Evolutionary conservation across 257 asterid genomes (phyloP).

Genomic region (Fraxinus americana): DNA sequence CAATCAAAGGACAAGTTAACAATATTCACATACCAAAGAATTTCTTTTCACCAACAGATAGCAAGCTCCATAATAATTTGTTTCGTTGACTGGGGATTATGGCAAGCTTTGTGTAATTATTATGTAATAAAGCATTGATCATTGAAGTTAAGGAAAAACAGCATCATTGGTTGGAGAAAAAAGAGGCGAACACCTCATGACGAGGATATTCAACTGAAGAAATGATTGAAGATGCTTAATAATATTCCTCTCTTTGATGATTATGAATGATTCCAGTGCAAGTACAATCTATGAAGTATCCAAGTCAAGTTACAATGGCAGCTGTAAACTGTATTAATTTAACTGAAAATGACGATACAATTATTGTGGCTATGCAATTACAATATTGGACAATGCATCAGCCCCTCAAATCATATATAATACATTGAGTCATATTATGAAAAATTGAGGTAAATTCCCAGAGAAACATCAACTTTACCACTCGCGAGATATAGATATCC

Average conservation of each 20-base stretch:
- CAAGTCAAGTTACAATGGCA: neutral
- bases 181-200: neutral
- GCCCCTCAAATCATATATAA: slow-evolving; percentile 36
- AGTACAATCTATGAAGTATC: neutral
- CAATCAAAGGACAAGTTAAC: slow-evolving; percentile 7
- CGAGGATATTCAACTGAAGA: neutral
- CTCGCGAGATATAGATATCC: slow-evolving; percentile 27
- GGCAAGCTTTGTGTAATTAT: no score
- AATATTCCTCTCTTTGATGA: neutral
- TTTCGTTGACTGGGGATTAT: no score
- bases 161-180: neutral
- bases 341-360: slow-evolving; percentile 40
- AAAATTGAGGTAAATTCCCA: slow-evolving; percentile 27
- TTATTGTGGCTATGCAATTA: slow-evolving; percentile 30
- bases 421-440: slow-evolving; percentile 31
- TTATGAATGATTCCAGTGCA: neutral
- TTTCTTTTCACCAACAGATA: neutral
- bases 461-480: slow-evolving; percentile 30
- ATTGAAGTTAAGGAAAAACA: neutral
- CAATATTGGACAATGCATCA: slow-evolving; percentile 29
- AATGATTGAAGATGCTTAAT: neutral
- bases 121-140: neutral
- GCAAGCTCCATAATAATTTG: no score
- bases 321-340: slow-evolving; percentile 42
- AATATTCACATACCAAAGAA: neutral